These are phyloP conservation scores for Rhodotorula babjevae DNA, from an alignment of 768 basidiomycete species.

Conservation along the genomic window DNA sequence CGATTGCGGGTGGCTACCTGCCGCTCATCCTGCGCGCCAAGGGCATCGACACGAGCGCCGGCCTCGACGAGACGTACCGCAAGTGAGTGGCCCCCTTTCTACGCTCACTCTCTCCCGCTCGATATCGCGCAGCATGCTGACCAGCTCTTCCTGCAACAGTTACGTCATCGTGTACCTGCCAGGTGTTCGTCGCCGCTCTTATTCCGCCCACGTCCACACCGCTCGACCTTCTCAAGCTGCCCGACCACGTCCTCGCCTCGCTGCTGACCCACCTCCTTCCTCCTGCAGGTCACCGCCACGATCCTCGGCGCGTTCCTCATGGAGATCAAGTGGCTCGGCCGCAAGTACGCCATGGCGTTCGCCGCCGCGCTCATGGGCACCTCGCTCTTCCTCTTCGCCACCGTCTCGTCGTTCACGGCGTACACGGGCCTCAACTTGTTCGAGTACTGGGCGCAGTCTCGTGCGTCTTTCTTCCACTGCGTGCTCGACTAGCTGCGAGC, in stretches of 20 bases:
- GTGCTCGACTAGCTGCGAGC: no score
- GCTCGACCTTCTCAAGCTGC: no score
- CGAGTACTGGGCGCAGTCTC: slow-evolving; percentile 33
- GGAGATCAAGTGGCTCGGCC: slow-evolving; percentile 24
- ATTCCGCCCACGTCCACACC: no score
- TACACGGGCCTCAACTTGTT: slow-evolving; percentile 21
- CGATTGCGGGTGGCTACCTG: slow-evolving; percentile 47
- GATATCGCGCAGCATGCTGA: slow-evolving; percentile 24
- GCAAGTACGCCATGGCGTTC: slow-evolving; percentile 21
- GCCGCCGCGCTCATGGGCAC: slow-evolving; percentile 20
- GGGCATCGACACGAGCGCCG: slow-evolving; percentile 42
- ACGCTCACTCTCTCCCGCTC: no score
- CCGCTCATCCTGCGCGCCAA: slow-evolving; percentile 47
- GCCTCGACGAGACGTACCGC: slow-evolving; percentile 47
- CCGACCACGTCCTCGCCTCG: no score
- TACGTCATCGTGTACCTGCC: slow-evolving; percentile 25
- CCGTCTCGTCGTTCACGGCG: background rate
- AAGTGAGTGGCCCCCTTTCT: background rate
- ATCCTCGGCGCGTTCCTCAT: slow-evolving; percentile 26
- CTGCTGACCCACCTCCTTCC: background rate
- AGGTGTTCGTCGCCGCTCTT: background rate
- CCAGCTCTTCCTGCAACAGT: background rate
- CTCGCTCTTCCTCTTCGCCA: slow-evolving; percentile 28
- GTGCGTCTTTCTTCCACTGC: background rate
- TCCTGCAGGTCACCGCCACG: slow-evolving; percentile 15